Evolutionary conservation across 495 filamentous ascomycete genomes (phyloP).

Genomic region (Talaromyces nanjingensis): DNA sequence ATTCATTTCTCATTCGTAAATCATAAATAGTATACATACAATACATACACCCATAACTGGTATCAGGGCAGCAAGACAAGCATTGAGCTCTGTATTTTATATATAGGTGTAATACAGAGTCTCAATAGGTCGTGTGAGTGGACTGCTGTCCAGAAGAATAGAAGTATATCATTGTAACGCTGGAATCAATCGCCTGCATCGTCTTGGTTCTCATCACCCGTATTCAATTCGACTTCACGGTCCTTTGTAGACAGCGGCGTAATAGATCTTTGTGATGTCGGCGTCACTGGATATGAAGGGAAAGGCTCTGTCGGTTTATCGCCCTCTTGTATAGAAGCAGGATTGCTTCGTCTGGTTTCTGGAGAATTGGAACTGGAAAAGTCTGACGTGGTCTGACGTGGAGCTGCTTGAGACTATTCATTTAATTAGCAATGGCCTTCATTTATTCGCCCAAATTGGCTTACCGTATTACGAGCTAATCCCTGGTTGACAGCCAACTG

Average conservation of each 20-base stretch:
- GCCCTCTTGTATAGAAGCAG: slow-evolving; percentile 5
- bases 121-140: too few relatives aligned
- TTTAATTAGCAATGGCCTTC: neutral
- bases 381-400: neutral
- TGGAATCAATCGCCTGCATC: neutral
- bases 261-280: slow-evolving; percentile 5
- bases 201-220: neutral
- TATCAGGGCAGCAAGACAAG: neutral
- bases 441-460: neutral
- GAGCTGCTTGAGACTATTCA: neutral
- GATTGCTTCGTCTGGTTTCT: neutral
- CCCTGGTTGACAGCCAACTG: slow-evolving; percentile 66
- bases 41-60: neutral
- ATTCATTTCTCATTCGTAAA: neutral
- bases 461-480: slow-evolving; percentile 31
- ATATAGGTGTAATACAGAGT: neutral
- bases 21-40: slow-evolving; percentile 1
- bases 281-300: slow-evolving; percentile 5
- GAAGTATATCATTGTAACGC: neutral
- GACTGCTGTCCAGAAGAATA: too few relatives aligned
- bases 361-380: neutral
- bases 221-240: neutral
- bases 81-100: neutral
- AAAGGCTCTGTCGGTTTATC: slow-evolving; percentile 7
- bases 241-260: neutral